Evolutionary conservation across 495 filamentous ascomycete species (phyloP), one percentile per base, ranked within the genome.

Genomic region (Neurospora sp.): DNA sequence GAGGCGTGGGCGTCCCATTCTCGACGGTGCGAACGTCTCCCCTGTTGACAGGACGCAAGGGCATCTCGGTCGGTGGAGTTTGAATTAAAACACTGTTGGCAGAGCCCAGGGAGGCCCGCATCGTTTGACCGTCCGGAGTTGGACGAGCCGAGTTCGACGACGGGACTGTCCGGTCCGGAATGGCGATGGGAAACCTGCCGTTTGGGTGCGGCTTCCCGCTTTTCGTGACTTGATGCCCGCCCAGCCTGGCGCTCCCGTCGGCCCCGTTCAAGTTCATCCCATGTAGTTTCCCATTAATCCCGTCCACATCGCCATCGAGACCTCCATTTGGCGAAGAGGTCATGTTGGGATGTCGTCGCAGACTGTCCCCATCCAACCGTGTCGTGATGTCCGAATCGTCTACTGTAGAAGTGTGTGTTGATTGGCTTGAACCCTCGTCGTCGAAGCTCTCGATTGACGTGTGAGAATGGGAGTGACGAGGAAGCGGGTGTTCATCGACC

Each of bases 401-500:
- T 37, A 37, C 35, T 61, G 53, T 65, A 14, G 78, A 80, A 27
- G 79, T 76, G 71, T 75, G 76, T n/a, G 77, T 75, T 14, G 77
- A 73, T 53, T 72, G 74, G 39, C 79, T 80, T 12, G 80, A 82
- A 37, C 80, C 76, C 73, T 73, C 77, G 46, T 80, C 79, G 76
- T 80, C 80, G 68, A 82, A 78, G 74, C 79, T 81, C 71, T 82
- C 80, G 75, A 79, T 78, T 65, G 80, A 78, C 8, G 74, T 78
- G 72, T 79, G 75, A 42, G 78, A 76, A 35, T 78, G 79, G 11
- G 79, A 75, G 73, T 76, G 80, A 35, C 74, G 80, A 48, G 73
- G 65, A 69, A 76, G 69, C 27, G 53, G 53, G 59, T 77, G 75
- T 68, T 74, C 77, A 79, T 81, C 72, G 74, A 73, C 74, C 70